Evolutionary conservation across 148 eudicot species (phyloP), one percentile per base, ranked within the genome.

Genomic region (Fagopyrum tataricum): DNA sequence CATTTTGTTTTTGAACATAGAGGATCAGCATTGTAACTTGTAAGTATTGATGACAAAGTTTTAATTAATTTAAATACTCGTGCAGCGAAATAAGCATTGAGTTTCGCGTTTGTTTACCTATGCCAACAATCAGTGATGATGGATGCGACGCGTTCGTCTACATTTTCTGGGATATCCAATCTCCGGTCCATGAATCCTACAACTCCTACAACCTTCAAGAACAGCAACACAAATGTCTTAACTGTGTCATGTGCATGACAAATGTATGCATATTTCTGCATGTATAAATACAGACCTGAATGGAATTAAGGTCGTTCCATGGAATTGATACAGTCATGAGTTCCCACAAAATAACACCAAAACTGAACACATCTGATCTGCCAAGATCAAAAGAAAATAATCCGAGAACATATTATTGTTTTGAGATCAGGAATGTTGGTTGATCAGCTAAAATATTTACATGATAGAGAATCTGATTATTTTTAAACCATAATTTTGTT

Each of bases 311-410:
- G 76, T 77, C 73, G 70, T 69, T 77, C 98, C 96, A 92, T 9
- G 98, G 98, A 44, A 90, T 81, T 10, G 84, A 79, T 69, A 81
- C 82, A 2, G 98, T 92, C 85, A 92, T 78, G 56, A 92, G 77
- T 79, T 92, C 96, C 98, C 98, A 92, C 47, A 92, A 55, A 70
- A 92, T 82, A 49, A 92, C 96, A 51, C 93, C 98, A 56, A 88
- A 90, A 76, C 98, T 92, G 78, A 82, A 92, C 59, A 92, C 90
- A 82, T 92, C 98, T 11, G 96, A 92, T 74, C 98, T 92, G 90
- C 75, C 55, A 47, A 79, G 64, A 71, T 24, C 46, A 14, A 71
- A 40, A 20, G 26, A 31, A 49, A 64, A 1, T 3, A 39, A 64
- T 13, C n/a, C 42, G 2, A 13, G 39, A n/a, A 39, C 43, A 59